These are phyloP conservation scores for Alternaria alternata DNA, from an alignment of 2,329 filamentous ascomycete species.

Conservation along the genomic window DNA sequence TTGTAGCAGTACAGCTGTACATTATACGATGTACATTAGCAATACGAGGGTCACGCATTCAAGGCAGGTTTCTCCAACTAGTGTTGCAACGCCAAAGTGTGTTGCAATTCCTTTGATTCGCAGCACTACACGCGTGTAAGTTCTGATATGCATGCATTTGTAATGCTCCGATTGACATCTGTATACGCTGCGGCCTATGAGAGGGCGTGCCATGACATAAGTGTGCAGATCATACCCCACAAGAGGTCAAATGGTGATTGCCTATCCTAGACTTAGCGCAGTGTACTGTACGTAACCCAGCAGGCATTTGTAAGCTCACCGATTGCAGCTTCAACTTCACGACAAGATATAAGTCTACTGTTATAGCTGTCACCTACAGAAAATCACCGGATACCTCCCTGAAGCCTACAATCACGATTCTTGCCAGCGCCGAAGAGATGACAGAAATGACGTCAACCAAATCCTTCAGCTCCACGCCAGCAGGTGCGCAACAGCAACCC, in stretches of 20 bases:
- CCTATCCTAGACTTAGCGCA: slow-evolving; percentile 5
- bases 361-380: not conserved
- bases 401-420: not conserved
- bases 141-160: not conserved
- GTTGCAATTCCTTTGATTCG: not conserved
- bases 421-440: not conserved
- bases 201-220: not conserved
- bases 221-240: slow-evolving; percentile 1
- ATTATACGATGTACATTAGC: not conserved
- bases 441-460: slow-evolving; percentile 28
- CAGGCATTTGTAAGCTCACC: slow-evolving; percentile 12
- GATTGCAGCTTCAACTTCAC: not conserved
- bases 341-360: not conserved
- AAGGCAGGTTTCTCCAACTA: not conserved
- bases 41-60: not conserved
- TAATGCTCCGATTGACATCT: not conserved
- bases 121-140: not conserved
- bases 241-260: not conserved
- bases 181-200: not conserved
- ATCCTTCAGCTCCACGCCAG: slow-evolving; percentile 24
- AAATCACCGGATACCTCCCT: no score
- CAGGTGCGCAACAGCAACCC: slow-evolving; percentile 24
- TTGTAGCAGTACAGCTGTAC: not conserved
- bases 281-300: not conserved
- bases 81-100: not conserved